phyloP scores from a whole-genome alignment of 495 filamentous ascomycete species.

The Podospora fimiseda region DNA sequence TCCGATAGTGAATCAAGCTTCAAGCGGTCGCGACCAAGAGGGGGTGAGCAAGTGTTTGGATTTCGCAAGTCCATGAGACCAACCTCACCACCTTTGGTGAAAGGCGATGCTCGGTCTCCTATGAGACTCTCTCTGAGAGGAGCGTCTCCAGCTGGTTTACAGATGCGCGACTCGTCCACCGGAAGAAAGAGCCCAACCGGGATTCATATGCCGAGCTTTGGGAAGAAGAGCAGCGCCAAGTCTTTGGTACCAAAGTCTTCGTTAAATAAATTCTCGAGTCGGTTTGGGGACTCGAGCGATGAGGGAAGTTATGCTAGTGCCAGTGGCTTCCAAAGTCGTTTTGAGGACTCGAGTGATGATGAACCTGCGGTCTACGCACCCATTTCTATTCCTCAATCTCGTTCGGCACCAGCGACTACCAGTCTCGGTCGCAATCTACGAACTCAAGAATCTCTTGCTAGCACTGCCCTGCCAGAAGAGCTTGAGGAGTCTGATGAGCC shows the following conservation, averaged over 20 bases:
- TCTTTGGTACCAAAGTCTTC: slow-evolving; percentile 4
- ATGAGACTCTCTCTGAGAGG: slow-evolving; percentile 38
- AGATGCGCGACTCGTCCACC: slow-evolving; percentile 25
- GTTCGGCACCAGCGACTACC: background rate
- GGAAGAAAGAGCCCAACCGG: slow-evolving; percentile 18
- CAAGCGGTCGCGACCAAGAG: slow-evolving; percentile 29
- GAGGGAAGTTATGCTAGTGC: slow-evolving; percentile 52
- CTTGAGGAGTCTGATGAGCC: slow-evolving; percentile 35
- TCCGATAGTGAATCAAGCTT: slow-evolving; percentile 47
- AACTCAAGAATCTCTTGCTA: slow-evolving; percentile 18
- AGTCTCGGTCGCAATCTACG: background rate
- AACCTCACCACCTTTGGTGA: slow-evolving; percentile 19
- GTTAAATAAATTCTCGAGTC: slow-evolving; percentile 32
- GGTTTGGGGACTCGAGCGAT: slow-evolving; percentile 61
- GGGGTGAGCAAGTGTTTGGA: slow-evolving; percentile 15
- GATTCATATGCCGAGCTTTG: slow-evolving; percentile 31
- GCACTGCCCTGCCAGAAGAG: slow-evolving; percentile 28
- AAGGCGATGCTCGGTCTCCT: slow-evolving; percentile 15
- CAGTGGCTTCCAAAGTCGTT: slow-evolving; percentile 59
- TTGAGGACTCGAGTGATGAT: slow-evolving; percentile 78
- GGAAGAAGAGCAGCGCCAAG: slow-evolving; percentile 20
- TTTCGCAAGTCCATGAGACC: slow-evolving; percentile 40
- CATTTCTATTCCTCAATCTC: slow-evolving; percentile 5
- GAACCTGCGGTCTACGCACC: slow-evolving; percentile 37
- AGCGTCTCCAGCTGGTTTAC: slow-evolving; percentile 29